phyloP scores from a whole-genome alignment of 2,329 filamentous ascomycete genomes.

The Verticillium tricorpus region DNA sequence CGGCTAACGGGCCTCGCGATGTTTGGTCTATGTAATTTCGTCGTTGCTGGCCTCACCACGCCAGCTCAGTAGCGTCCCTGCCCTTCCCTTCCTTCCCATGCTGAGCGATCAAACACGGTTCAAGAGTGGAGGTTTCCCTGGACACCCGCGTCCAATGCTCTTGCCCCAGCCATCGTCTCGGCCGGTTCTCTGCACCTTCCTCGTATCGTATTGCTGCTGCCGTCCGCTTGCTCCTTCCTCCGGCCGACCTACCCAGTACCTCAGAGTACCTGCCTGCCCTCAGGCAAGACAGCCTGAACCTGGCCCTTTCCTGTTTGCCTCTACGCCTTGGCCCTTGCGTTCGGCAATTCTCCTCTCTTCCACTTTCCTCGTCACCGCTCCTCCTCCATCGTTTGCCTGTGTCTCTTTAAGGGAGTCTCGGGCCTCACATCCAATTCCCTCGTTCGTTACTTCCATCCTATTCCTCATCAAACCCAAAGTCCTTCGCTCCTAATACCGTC shows the following conservation, averaged over 20 bases:
- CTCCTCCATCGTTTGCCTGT: not conserved
- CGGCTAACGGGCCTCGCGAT: not conserved
- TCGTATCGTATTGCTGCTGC: not conserved
- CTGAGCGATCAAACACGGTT: not conserved
- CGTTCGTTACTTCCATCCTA: not conserved
- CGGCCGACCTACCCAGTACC: not conserved
- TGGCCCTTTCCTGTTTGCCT: no score
- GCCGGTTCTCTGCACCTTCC: not conserved
- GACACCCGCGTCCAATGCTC: not conserved
- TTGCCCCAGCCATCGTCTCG: not conserved
- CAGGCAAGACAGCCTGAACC: no score
- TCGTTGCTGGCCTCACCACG: not conserved
- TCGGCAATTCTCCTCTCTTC: no score
- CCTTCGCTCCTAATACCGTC: not conserved
- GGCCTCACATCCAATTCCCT: not conserved
- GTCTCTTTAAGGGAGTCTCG: no score
- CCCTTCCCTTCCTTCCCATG: not conserved
- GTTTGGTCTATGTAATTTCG: not conserved
- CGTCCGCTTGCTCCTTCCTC: not conserved
- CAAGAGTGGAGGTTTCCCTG: not conserved
- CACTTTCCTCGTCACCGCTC: not conserved
- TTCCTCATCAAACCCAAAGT: conserved; percentile 1
- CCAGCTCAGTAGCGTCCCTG: not conserved
- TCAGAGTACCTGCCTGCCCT: not conserved
- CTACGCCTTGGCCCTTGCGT: no score